Conservation (phyloP, 495 filamentous ascomycete genomes). For the Penicillium tannophilum region DNA sequence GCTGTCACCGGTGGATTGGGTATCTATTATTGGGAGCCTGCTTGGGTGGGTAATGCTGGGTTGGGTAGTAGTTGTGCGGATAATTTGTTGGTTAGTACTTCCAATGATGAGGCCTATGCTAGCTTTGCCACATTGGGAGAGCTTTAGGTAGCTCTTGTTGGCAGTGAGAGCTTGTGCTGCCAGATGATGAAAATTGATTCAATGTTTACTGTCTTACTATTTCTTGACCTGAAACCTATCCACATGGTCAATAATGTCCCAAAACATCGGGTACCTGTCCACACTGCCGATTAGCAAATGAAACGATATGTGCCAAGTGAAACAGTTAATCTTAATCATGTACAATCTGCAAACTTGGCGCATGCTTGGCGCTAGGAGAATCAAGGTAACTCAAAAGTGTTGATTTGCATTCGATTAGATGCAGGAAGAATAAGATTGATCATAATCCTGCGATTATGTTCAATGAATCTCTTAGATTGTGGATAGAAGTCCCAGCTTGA, state of each 20-base stretch:
- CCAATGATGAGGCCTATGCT: slow-evolving; percentile 29
- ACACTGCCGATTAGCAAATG: not conserved
- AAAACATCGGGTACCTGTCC: too few species aligned
- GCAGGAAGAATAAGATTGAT: too few species aligned
- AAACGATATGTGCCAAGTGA: not conserved
- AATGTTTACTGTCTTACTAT: too few species aligned
- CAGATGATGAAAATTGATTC: not conserved
- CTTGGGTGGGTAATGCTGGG: slow-evolving; percentile 64
- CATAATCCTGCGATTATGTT: too few species aligned
- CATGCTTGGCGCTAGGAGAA: not conserved
- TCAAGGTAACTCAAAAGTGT: not conserved
- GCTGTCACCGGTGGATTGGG: slow-evolving; percentile 51
- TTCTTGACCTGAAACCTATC: too few species aligned
- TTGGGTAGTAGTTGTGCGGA: slow-evolving; percentile 58
- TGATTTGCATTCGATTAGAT: not conserved
- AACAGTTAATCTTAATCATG: not conserved
- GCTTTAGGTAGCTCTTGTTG: slow-evolving; percentile 18
- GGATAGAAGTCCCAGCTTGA: too few species aligned
- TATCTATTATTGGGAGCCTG: slow-evolving; percentile 73
- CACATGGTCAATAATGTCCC: too few species aligned
- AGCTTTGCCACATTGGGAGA: slow-evolving; percentile 37
- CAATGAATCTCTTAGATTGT: too few species aligned
- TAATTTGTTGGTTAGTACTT: slow-evolving; percentile 46
- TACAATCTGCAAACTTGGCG: not conserved
- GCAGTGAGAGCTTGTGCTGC: not conserved